Evolutionary conservation across 257 asterid species (phyloP).

Genomic region (Buddleja alternifolia): DNA sequence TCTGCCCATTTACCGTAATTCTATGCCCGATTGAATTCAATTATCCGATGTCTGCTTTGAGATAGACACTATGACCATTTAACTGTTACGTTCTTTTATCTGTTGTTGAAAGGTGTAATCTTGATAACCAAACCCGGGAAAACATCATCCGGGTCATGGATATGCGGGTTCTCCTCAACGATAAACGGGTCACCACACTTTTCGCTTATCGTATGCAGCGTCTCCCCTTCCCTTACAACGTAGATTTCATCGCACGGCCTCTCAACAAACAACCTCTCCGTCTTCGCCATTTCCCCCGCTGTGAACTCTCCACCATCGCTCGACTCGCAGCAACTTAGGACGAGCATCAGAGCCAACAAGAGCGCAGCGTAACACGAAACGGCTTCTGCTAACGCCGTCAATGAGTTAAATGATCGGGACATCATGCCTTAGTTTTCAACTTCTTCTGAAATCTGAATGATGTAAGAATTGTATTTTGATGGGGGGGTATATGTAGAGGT

Average conservation of each 20-base stretch:
- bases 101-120: constrained; percentile 58
- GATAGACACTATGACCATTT: no score
- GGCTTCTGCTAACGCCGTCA: constrained; percentile 48
- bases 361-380: constrained; percentile 61
- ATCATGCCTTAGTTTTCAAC: no score
- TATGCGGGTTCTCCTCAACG: constrained; percentile 90
- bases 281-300: not conserved
- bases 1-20: no score
- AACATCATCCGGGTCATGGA: constrained; percentile 88
- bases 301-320: constrained; percentile 38
- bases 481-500: constrained; percentile 31
- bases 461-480: not conserved
- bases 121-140: constrained; percentile 80
- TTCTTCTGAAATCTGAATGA: no score
- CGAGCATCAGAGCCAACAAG: constrained; percentile 55
- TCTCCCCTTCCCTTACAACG: constrained; percentile 81
- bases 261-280: not conserved
- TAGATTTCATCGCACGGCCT: constrained; percentile 73
- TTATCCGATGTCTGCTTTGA: no score
- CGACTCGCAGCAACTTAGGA: constrained; percentile 63
- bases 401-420: constrained; percentile 43
- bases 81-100: constrained; percentile 23
- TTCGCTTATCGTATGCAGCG: constrained; percentile 71
- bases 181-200: constrained; percentile 84
- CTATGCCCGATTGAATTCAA: no score